phyloP scores from a whole-genome alignment of 768 basidiomycete species.

The Suillus spraguei region DNA sequence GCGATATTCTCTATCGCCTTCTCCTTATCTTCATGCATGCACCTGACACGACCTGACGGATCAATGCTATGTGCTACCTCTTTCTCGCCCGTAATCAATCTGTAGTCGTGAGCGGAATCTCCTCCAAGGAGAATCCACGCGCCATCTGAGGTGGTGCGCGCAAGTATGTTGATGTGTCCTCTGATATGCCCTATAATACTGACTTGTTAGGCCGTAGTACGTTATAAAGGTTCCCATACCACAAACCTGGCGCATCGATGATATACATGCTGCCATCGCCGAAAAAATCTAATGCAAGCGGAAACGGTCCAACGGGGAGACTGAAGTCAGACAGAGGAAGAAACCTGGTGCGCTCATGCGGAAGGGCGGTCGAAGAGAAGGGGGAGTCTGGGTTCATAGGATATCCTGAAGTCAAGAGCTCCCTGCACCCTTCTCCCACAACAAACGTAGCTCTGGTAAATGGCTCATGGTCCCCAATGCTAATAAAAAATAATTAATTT shows the following conservation, averaged over 20 bases:
- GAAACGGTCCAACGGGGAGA: slow-evolving; percentile 49
- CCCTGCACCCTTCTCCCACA: slow-evolving; percentile 40
- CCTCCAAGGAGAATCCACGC: slow-evolving; percentile 55
- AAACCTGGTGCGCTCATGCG: slow-evolving; percentile 37
- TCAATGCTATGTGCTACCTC: slow-evolving; percentile 34
- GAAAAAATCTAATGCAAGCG: slow-evolving; percentile 50
- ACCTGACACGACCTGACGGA: slow-evolving; percentile 30
- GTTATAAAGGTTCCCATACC: neutral
- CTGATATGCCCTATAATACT: slow-evolving; percentile 40
- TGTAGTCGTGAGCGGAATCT: slow-evolving; percentile 55
- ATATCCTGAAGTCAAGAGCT: slow-evolving; percentile 39
- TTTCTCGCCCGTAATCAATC: slow-evolving; percentile 44
- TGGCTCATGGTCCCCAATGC: slow-evolving; percentile 43
- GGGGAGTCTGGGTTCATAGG: slow-evolving; percentile 39
- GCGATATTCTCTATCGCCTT: slow-evolving; percentile 44
- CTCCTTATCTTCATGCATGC: slow-evolving; percentile 47
- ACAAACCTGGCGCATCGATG: slow-evolving; percentile 46
- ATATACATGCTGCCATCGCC: slow-evolving; percentile 58
- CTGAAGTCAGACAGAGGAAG: slow-evolving; percentile 33
- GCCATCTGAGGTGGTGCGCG: slow-evolving; percentile 51
- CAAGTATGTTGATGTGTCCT: slow-evolving; percentile 54
- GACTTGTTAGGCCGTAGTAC: neutral
- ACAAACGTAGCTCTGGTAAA: slow-evolving; percentile 48
- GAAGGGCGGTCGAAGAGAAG: slow-evolving; percentile 35
- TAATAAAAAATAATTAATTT: slow-evolving; percentile 46